Base-by-base conservation (phyloP, 768 basidiomycete species). In the Lyophyllum atratum region DNA sequence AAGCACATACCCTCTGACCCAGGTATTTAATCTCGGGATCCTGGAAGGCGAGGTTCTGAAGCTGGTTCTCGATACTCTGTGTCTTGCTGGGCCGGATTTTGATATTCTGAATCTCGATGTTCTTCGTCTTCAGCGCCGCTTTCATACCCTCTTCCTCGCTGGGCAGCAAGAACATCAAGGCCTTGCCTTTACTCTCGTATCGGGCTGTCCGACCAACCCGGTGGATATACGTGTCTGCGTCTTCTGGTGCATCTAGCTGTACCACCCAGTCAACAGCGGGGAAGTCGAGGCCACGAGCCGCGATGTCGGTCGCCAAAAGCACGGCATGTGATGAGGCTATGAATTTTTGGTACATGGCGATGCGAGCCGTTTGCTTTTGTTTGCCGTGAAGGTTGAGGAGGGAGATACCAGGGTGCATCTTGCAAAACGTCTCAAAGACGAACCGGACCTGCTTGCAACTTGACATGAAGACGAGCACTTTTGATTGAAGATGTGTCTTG, bases 371-470 rank as follows among this genome's bases (percentile, higher is more conserved):
- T 68, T 97, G 96, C 70, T 97, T 98, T 68, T 97, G 95, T 70
- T 97, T 98, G 31, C 96, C 96, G 66, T 98, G 95, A 8, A 99
- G 75, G 68, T 95, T 91, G 21, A 99, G 81, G n/a, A 99, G 80
- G 3, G 96, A 86, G 4, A 94, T 78, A 64, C 96, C 96, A 0
- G 96, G 96, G 60, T 96, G 96, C 80, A 99, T 85, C 71, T 89
- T 89, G 76, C 93, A 90, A 73, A 99, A 98, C 15, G 90, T 92
- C 75, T 97, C 95, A 67, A 90, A 98, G 7, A 90, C 89, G 72
- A 98, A 98, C 19, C 95, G 93, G 49, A 98, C 95, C 74, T 99
- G 97, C 72, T 98, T 98, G 70, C 94, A 91, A 59, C 88, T 90
- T 22, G 95, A 97, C 64, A 98, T 78, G 74, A 99, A 98, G 2